Base-by-base conservation (phyloP, 2,329 filamentous ascomycete genomes). In the Trichoderma oligosporum region DNA sequence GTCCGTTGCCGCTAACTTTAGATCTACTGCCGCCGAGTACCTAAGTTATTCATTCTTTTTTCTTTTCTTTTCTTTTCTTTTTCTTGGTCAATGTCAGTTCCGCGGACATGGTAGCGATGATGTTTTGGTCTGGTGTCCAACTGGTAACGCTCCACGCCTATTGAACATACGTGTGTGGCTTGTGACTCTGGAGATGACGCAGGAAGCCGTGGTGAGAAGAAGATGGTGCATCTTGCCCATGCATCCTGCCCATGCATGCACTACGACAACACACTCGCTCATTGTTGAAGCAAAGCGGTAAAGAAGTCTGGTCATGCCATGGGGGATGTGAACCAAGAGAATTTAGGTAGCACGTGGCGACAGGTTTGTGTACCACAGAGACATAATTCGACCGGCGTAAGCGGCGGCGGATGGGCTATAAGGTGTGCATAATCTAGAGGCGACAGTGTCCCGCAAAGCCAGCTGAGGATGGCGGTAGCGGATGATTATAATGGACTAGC, bases 121-220 rank as follows among this genome's bases (percentile, higher is more conserved):
- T 27, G 12, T 20, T 27, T 27, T 22, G n/a, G 41, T 4, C 20
- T n/a, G n/a, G n/a, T n/a, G n/a, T 36, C 41, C 22, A 29, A 41
- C 16, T 16, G 2, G 12, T 11, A 7, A 38, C 4, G 18, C n/a
- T 38, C 22, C 41, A 38, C 31, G 31, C 3, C 5, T 38, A 29
- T 38, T 38, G 41, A 29, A 31, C 14, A 29, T 12, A 20, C 22
- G 7, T 16, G 33, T 45, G 27, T 49, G 18, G 47, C 7, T 33
- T 20, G 35, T 57, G 52, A 20, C 14, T 29, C 47, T 54, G 41
- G 60, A 61, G 61, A 61, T 61, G 57, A 60, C 51, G 60, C 57
- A 62, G 52, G 60, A 46, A 58, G 53, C 60, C 55, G 59, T 35
- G 36, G 45, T 56, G 47, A 58, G 52, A 49, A 58, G 52, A 49